Evolutionary conservation across 192 early-diverging fungal species (phyloP).

Genomic region (Backusella circina): DNA sequence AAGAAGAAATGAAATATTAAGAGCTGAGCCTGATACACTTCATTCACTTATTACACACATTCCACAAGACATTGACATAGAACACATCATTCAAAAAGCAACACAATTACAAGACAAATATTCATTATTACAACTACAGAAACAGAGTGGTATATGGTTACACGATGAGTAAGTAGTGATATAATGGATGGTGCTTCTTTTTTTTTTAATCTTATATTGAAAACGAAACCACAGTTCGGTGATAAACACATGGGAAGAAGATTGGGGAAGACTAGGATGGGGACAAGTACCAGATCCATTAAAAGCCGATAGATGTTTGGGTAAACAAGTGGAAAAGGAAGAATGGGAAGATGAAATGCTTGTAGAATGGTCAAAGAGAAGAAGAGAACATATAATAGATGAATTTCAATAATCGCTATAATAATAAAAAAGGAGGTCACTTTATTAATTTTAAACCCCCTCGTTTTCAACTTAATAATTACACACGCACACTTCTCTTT

Average conservation of each 20-base stretch:
- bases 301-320: conserved; percentile 19
- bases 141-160: conserved; percentile 39
- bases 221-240: conserved; percentile 25
- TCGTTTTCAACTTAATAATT: not conserved
- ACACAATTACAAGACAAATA: conserved; percentile 38
- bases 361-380: conserved; percentile 17
- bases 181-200: not conserved
- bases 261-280: conserved; percentile 18
- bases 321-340: conserved; percentile 12
- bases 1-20: conserved; percentile 39
- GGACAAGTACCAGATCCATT: conserved; percentile 27
- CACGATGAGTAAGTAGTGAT: conserved; percentile 41
- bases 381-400: not conserved
- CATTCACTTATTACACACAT: conserved; percentile 52
- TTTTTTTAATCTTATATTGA: too few species aligned
- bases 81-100: conserved; percentile 39
- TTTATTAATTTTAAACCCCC: not conserved
- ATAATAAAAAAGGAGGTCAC: not conserved
- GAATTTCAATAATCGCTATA: not conserved
- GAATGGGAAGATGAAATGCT: conserved; percentile 43
- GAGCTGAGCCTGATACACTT: conserved; percentile 42
- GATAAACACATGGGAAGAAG: conserved; percentile 32
- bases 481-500: not conserved
- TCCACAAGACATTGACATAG: conserved; percentile 44
- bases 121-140: conserved; percentile 41